Base-by-base conservation (phyloP, 352 stramenopile genomes). In the Globisporangium heterothallicum region DNA sequence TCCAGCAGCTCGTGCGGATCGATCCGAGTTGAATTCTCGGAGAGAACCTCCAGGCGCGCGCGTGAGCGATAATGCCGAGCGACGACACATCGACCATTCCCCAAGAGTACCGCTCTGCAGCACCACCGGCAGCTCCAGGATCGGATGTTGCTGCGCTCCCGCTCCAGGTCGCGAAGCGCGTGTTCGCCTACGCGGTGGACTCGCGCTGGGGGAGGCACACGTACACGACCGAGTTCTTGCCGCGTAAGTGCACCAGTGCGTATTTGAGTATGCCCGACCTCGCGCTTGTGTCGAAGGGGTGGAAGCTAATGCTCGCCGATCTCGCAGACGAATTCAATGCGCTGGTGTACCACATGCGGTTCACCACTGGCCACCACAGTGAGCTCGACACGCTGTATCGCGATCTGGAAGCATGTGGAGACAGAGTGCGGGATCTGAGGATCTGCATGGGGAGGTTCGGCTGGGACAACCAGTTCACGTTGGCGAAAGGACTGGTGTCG, bases 221-320 rank as follows among this genome's bases (percentile, higher is more conserved):
- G 22, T 49, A 49, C 42, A 38, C 42, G 42, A 49, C 42, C 42
- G 42, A 49, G 42, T 49, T 49, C 26, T 49, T 49, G 24, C 42
- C 42, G 42, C 42, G 42, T 49, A 49, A 49, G 42, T 49, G 42
- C 42, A 49, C 25, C 42, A 49, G 30, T 49, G 24, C 42, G 25
- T 49, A 49, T 49, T 14, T 49, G 42, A 49, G 42, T 19, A 29
- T 25, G 25, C 42, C 42, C 4, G 42, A 49, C n/a, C 42, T 49
- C 13, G 42, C 42, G 25, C 42, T 49, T 24, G 42, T 49, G 24
- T 49, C 42, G 21, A 49, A 19, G 30, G 42, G 5, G 4, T 49
- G 42, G 42, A 49, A 36, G 42, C 42, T 49, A 29, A 49, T 49
- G 42, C 42, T 49, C 42, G 42, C 25, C 9, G 42, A 49, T 30